Base-by-base conservation (phyloP, 1,139 yeast genomes). In the Sporopachydermia cereana region DNA sequence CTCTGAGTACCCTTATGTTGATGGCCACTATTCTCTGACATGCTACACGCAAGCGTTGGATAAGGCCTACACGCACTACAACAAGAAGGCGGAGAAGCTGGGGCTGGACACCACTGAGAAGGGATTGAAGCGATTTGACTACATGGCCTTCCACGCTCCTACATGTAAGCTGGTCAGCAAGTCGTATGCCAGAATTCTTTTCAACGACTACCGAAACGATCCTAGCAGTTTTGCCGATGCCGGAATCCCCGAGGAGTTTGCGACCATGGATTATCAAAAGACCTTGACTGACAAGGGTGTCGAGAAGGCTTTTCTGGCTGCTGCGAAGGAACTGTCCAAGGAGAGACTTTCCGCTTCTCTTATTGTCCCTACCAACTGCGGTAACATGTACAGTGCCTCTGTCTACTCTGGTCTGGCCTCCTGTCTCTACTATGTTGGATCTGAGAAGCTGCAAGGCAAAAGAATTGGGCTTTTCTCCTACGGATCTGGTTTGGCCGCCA, bases 301-400 rank as follows among this genome's bases (percentile, higher is more conserved):
- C 54, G 98, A 91, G 67, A 91, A 91, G 72, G 70, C 80, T 24
- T 89, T 91, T 64, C 76, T 91, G 56, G 77, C 77, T 23, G 70
- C 84, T 53, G 79, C 95, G 50, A 89, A 91, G 72, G 80, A 75
- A 51, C 68, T 72, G 53, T 72, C 80, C 51, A 75, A 76, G 53
- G 73, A 72, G 59, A 77, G 89, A 63, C 88, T 93, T 48, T 72
- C 72, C 45, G 94, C 96, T 29, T 79, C 95, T 27, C 72, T 91
- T 63, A 72, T 69, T 54, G 89, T 89, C 43, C 93, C 98, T 59
- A 91, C 97, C 54, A 89, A 91, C 69, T 88, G 95, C 51, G 99
- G 99, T 68, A 93, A 93, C 75, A 84, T 89, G 89, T 93, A 93
- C 75, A 86, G 97, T 43, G 98, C 93, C 52, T 85, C 96, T 41